Evolutionary conservation across 2,329 filamentous ascomycete species (phyloP).

Genomic region (Zymoseptoria crescenta): DNA sequence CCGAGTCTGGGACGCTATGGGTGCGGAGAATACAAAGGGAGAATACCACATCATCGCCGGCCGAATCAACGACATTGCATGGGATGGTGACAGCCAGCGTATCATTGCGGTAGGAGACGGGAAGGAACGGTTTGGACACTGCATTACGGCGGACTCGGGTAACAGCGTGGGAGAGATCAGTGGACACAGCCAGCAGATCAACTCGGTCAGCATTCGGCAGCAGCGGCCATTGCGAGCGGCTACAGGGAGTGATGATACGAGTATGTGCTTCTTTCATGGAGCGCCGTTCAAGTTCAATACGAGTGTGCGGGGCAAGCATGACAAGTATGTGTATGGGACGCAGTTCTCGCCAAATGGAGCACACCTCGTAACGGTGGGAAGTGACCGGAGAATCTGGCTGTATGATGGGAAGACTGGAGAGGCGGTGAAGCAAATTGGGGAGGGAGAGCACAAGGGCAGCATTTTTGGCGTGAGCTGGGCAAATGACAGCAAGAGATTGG

Average conservation of each 20-base stretch:
- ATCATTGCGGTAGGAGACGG: conserved; percentile 95
- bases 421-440: conserved; percentile 65
- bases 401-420: conserved; percentile 97
- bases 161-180: conserved; percentile 93
- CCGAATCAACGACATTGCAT: conserved; percentile 90
- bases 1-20: conserved; percentile 81
- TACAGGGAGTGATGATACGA: conserved; percentile 84
- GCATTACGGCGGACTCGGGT: conserved; percentile 89
- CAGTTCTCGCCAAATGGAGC: conserved; percentile 86
- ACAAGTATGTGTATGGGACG: conserved; percentile 79
- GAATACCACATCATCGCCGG: conserved; percentile 94
- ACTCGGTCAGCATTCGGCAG: conserved; percentile 80
- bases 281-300: conserved; percentile 92
- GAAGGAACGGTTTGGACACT: conserved; percentile 86
- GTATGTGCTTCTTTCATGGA: conserved; percentile 85
- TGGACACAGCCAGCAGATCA: conserved; percentile 85
- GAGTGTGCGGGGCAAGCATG: conserved; percentile 71
- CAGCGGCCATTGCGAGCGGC: conserved; percentile 86
- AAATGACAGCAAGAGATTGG: conserved; percentile 74
- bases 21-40: conserved; percentile 82
- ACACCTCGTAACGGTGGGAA: conserved; percentile 76
- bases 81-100: conserved; percentile 94
- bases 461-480: conserved; percentile 91
- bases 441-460: conserved; percentile 81
- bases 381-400: conserved; percentile 85